phyloP scores from a whole-genome alignment of 768 basidiomycete genomes.

The Hypsizygus marmoreus region DNA sequence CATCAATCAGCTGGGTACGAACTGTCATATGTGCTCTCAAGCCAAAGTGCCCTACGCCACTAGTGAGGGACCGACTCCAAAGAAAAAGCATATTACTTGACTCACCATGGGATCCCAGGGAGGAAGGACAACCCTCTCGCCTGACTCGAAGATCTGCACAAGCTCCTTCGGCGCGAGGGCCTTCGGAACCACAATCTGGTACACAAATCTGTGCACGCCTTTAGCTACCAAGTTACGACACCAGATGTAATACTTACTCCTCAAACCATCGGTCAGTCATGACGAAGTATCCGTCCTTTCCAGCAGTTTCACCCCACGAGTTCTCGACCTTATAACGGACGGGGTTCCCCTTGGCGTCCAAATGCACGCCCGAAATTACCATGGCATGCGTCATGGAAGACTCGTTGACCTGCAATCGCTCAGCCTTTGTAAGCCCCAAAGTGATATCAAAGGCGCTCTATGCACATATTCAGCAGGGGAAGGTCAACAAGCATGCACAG shows the following conservation, averaged over 20 bases:
- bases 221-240: slow-evolving; percentile 1
- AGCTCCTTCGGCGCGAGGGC: slow-evolving; percentile 79
- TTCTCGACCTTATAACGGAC: slow-evolving; percentile 98
- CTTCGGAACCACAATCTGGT: slow-evolving; percentile 90
- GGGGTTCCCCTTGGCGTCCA: slow-evolving; percentile 73
- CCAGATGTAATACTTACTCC: slow-evolving; percentile 52
- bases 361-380: slow-evolving; percentile 92
- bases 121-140: slow-evolving; percentile 67
- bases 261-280: slow-evolving; percentile 95
- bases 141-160: slow-evolving; percentile 75
- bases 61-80: too few relatives aligned
- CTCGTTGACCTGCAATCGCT: slow-evolving; percentile 81
- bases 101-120: slow-evolving; percentile 92
- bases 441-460: slow-evolving; percentile 84
- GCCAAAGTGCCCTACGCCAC: slow-evolving; percentile 26
- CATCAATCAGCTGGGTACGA: not conserved
- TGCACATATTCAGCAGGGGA: not conserved
- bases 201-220: slow-evolving; percentile 64
- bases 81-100: not conserved
- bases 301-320: slow-evolving; percentile 80
- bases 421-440: slow-evolving; percentile 80
- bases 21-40: slow-evolving; percentile 5
- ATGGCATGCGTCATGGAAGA: slow-evolving; percentile 94
- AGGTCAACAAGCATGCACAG: not conserved
- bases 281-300: slow-evolving; percentile 87